These are phyloP conservation scores for Trametes gibbosa DNA, from an alignment of 768 basidiomycete genomes.

Conservation along the genomic window DNA sequence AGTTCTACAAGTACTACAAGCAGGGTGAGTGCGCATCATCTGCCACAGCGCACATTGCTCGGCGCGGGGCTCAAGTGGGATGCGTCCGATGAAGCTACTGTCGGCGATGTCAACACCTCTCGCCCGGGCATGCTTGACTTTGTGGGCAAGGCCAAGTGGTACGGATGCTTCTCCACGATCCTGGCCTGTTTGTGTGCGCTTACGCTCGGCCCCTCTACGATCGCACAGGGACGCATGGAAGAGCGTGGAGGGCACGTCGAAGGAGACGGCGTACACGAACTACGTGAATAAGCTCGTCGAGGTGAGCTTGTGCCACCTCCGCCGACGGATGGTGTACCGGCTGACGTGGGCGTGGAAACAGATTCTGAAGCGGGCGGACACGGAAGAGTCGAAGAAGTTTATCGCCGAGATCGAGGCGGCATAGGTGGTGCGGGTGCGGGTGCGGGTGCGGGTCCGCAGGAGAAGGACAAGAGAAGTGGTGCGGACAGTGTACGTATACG, in stretches of 20 bases:
- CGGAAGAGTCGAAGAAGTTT: constrained; percentile 11
- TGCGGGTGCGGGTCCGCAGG: too few relatives aligned
- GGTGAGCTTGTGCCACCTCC: constrained; percentile 40
- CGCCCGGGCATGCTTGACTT: constrained; percentile 83
- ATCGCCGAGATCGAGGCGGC: constrained; percentile 52
- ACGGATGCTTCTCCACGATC: constrained; percentile 18
- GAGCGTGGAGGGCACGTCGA: constrained; percentile 60
- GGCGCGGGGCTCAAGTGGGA: background rate
- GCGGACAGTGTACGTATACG: background rate
- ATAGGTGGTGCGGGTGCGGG: constrained; percentile 34
- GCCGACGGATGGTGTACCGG: background rate
- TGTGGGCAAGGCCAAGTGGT: constrained; percentile 90
- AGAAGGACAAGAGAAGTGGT: background rate
- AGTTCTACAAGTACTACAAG: constrained; percentile 97
- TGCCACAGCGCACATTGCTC: constrained; percentile 1
- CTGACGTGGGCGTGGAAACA: constrained; percentile 28
- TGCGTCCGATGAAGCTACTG: constrained; percentile 48
- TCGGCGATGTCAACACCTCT: constrained; percentile 66
- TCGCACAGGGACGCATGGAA: constrained; percentile 82
- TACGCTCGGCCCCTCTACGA: background rate
- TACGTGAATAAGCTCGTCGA: constrained; percentile 76
- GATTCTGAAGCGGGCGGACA: constrained; percentile 54
- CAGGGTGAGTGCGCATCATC: constrained; percentile 55
- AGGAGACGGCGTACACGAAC: constrained; percentile 66
- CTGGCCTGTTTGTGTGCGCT: background rate